A percentile compares a stretch with the other conserved stretches of the same genome.
Conservation (phyloP, 1,284 basidiomycete genomes). For the Microbotryum violaceum region DNA sequence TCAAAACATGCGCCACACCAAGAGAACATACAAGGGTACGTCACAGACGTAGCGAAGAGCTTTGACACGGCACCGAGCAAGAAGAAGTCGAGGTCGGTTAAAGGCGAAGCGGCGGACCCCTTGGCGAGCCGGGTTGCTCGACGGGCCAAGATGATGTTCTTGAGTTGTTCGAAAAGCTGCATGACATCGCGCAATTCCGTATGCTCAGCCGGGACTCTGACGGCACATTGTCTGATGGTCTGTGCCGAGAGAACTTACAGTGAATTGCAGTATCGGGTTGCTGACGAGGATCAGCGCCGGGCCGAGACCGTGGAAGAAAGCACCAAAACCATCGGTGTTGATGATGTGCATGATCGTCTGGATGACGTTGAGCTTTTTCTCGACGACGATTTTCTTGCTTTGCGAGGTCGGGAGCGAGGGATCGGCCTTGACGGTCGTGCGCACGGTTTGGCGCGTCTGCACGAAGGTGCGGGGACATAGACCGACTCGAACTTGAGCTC, state of each 20-base stretch:
- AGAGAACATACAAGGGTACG: slow-evolving; percentile 34
- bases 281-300: slow-evolving; percentile 87
- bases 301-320: slow-evolving; percentile 91
- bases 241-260: slow-evolving; percentile 32
- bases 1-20: not conserved
- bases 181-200: slow-evolving; percentile 54
- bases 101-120: slow-evolving; percentile 45
- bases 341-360: slow-evolving; percentile 67
- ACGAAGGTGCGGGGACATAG: not conserved
- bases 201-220: slow-evolving; percentile 39
- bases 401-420: slow-evolving; percentile 6
- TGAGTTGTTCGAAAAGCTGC: slow-evolving; percentile 65
- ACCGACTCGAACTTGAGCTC: not conserved
- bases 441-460: slow-evolving; percentile 61
- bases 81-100: slow-evolving; percentile 82
- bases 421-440: slow-evolving; percentile 33
- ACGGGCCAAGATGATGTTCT: slow-evolving; percentile 61
- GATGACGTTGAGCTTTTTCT: slow-evolving; percentile 42
- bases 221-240: not conserved
- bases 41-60: slow-evolving; percentile 37
- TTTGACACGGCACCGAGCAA: slow-evolving; percentile 75
- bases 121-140: slow-evolving; percentile 43
- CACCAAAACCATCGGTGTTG: slow-evolving; percentile 65
- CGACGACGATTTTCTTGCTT: slow-evolving; percentile 24
- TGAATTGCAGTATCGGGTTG: slow-evolving; percentile 75